A percentile compares a stretch with the other conserved stretches of the same genome.
phyloP scores from a whole-genome alignment of 495 filamentous ascomycete species.

The Aspergillus conjunctus region DNA sequence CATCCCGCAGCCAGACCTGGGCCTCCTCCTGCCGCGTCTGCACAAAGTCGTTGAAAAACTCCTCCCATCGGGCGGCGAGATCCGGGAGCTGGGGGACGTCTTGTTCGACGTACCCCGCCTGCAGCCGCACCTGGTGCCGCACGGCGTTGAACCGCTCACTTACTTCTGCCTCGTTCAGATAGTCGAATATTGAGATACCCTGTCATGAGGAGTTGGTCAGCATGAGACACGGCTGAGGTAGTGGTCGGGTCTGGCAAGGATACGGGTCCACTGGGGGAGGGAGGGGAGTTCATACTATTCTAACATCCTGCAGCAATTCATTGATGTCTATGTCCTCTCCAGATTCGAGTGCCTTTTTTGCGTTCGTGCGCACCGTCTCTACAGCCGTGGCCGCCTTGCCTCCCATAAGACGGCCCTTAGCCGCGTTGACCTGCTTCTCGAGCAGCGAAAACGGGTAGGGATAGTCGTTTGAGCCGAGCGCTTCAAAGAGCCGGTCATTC shows the following conservation, averaged over 20 bases:
- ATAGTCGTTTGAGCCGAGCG: not conserved
- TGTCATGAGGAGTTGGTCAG: not conserved
- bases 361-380: not conserved
- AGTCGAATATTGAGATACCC: not conserved
- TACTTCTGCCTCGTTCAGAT: not conserved
- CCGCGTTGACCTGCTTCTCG: slow-evolving; percentile 5
- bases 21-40: not conserved
- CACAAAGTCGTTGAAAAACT: slow-evolving; percentile 5
- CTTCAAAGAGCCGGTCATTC: slow-evolving; percentile 5
- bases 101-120: slow-evolving; percentile 1
- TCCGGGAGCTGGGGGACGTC: slow-evolving; percentile 1
- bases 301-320: not conserved
- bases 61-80: not conserved
- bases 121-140: slow-evolving; percentile 1
- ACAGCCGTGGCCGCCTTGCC: not conserved
- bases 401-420: not conserved
- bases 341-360: not conserved
- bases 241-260: not conserved
- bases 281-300: slow-evolving; percentile 3
- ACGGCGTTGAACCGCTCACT: not conserved
- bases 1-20: not conserved
- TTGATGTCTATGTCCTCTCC: not conserved
- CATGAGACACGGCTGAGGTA: not conserved
- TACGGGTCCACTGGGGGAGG: not conserved
- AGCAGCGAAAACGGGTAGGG: not conserved